Evolutionary conservation across 2,329 filamentous ascomycete species (phyloP).

Genomic region (Pseudocercospora musae): DNA sequence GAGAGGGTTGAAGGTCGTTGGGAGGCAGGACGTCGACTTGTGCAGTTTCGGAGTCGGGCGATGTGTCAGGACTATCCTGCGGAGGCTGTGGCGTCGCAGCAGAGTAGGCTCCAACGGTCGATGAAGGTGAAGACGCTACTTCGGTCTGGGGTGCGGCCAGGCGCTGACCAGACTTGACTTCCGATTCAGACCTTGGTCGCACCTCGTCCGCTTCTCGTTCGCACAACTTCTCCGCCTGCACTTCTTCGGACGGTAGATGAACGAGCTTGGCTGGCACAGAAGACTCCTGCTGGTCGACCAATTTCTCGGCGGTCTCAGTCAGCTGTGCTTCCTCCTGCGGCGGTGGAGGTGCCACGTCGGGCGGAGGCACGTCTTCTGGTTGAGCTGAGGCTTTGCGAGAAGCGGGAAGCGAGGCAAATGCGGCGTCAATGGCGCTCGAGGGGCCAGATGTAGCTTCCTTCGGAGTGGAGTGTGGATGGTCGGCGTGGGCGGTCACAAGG

Average conservation of each 20-base stretch:
- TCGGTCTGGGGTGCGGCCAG: constrained; percentile 23
- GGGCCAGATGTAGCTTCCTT: constrained; percentile 1
- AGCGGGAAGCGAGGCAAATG: not conserved
- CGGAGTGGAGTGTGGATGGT: constrained; percentile 7
- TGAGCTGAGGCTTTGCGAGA: constrained; percentile 4
- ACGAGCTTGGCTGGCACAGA: constrained; percentile 38
- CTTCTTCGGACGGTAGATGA: constrained; percentile 50
- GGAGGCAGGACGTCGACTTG: constrained; percentile 27
- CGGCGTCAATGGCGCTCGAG: not conserved
- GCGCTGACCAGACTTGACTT: constrained; percentile 35
- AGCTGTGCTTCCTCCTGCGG: constrained; percentile 30
- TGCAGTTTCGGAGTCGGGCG: constrained; percentile 32
- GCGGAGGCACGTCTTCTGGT: constrained; percentile 17
- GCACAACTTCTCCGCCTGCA: constrained; percentile 47
- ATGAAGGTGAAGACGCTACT: constrained; percentile 53
- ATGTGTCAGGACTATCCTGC: constrained; percentile 41
- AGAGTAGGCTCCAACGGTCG: constrained; percentile 66
- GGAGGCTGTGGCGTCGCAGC: constrained; percentile 68
- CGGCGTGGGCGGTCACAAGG: constrained; percentile 5
- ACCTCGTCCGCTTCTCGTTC: constrained; percentile 40
- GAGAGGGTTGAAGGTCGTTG: constrained; percentile 35
- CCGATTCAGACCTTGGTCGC: constrained; percentile 40
- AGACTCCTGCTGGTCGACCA: constrained; percentile 25
- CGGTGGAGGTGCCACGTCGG: constrained; percentile 24
- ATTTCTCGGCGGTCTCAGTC: constrained; percentile 22